Evolutionary conservation across 805 yeast genomes (phyloP), one percentile per base, ranked within the genome.

Genomic region (Lipomyces oligophaga): DNA sequence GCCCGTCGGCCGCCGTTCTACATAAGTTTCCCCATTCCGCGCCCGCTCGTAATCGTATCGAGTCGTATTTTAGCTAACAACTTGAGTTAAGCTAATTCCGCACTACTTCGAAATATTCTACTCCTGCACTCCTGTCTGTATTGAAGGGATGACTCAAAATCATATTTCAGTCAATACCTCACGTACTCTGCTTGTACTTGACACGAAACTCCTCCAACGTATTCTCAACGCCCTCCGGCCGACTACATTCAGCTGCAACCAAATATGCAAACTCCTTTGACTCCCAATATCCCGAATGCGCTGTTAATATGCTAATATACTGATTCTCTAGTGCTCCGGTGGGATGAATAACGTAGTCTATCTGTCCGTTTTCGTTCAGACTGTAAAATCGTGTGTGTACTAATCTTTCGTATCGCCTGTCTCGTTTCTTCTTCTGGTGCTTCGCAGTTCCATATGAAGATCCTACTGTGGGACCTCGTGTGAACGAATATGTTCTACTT

Each of bases 281-380:
- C 58, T 86, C 94, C 72, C 95, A 85, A 67, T 90, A 90, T 26
- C 88, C 80, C 2, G 85, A 81, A 66, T 90, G 98, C 0, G 97
- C 93, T 40, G 85, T 85, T 6, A 90, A 70, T 15, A 95, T 89
- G 21, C 85, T 78, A 11, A 90, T 71, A 36, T 88, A 69, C 46
- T 93, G 88, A 40, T 86, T 77, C 53, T 87, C 95, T 53, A 89
- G 75, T 15, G 82, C 72, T 59, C 79, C 79, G 0, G 63, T 52
- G 2, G 71, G 71, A 1, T 84, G 83, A 32, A 90, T 66, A 3
- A 81, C 71, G 67, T 83, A 89, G 65, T 90, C 98, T 1, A 93
- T 70, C 58, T 96, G 78, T 0, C 96, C 97, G 28, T 78, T 77
- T 41, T 77, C 77, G 58, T 93, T 90, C 46, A 87, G 69, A 13